phyloP scores from a whole-genome alignment of 2,329 filamentous ascomycete genomes.

The Aspergillus sojae region DNA sequence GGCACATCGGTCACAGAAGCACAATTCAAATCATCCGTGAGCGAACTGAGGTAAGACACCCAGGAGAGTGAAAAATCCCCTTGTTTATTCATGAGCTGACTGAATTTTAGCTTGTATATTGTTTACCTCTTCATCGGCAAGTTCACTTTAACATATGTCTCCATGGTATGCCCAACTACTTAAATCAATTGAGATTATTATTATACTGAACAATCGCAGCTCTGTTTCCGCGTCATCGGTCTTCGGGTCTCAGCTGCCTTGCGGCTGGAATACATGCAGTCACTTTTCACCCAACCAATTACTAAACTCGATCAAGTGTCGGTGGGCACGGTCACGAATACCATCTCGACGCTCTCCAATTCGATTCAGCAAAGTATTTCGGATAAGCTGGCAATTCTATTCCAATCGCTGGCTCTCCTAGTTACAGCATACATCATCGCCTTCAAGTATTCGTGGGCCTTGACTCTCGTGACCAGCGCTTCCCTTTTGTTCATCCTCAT shows the following conservation, averaged over 20 bases:
- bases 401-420: slow-evolving; percentile 46
- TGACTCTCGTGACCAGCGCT: slow-evolving; percentile 55
- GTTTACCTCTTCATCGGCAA: slow-evolving; percentile 61
- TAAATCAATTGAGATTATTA: background rate
- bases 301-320: slow-evolving; percentile 54
- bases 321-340: slow-evolving; percentile 53
- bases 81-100: background rate
- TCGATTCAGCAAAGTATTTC: slow-evolving; percentile 59
- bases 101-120: slow-evolving; percentile 52
- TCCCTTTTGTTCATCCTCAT: slow-evolving; percentile 48
- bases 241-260: slow-evolving; percentile 55
- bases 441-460: slow-evolving; percentile 55
- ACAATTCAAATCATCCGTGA: slow-evolving; percentile 55
- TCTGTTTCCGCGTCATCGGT: slow-evolving; percentile 52
- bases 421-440: slow-evolving; percentile 54
- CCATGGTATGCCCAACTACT: slow-evolving; percentile 49
- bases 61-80: too few relatives aligned
- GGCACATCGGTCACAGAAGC: slow-evolving; percentile 45
- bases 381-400: slow-evolving; percentile 51
- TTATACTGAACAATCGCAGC: slow-evolving; percentile 26
- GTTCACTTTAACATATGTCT: slow-evolving; percentile 57
- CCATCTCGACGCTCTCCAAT: slow-evolving; percentile 57
- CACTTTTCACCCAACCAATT: slow-evolving; percentile 54
- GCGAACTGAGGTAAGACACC: slow-evolving; percentile 33
- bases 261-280: slow-evolving; percentile 53